Base-by-base conservation (phyloP, 345 rosid species). In the Moricandia arvensis region DNA sequence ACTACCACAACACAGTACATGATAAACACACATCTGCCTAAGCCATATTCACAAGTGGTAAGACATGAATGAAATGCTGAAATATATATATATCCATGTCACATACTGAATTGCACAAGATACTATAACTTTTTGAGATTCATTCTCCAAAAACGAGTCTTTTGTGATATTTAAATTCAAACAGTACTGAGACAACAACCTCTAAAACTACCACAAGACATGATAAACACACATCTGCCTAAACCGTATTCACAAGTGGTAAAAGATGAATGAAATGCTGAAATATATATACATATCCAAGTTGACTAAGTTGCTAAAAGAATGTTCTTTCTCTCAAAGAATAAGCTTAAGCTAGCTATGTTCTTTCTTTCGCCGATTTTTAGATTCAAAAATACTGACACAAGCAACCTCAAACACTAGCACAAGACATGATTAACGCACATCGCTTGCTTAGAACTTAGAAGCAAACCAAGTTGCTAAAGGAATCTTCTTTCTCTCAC, bases 31-130 rank as follows among this genome's bases (percentile, higher is more conserved):
- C 35, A 31, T 31, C 35, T 31, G 35, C 6, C 38, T 34, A 69
- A 41, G 41, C 73, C 66, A 74, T 30, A 37, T 59, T 68, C 54
- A 74, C 21, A 53, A 71, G 43, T 49, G 0, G 82, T 31, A 59
- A 65, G 6, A 51, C 1, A 45, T 13, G 33, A 59, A 16, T 21
- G 21, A 49, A 15, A 15, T n/a, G 53, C 57, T 7, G 7, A 49
- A 49, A 45, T 9, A 37, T 37, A 9, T 10, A 10, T 10, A 67
- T 8, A 2, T 35, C 58, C 10, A 31, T 18, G 34, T 4, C 8
- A 33, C 65, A 62, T 17, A 16, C 24, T 60, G 41, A 60, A 33
- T 18, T 43, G 4, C 37, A 37, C 54, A 53, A 8, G 1, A 15
- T 49, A 17, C 12, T 53, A 51, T 2, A 53, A 16, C 10, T 53